These are phyloP conservation scores for Fraxinus quadrangulata DNA, from an alignment of 257 asterid genomes.

Conservation along the genomic window DNA sequence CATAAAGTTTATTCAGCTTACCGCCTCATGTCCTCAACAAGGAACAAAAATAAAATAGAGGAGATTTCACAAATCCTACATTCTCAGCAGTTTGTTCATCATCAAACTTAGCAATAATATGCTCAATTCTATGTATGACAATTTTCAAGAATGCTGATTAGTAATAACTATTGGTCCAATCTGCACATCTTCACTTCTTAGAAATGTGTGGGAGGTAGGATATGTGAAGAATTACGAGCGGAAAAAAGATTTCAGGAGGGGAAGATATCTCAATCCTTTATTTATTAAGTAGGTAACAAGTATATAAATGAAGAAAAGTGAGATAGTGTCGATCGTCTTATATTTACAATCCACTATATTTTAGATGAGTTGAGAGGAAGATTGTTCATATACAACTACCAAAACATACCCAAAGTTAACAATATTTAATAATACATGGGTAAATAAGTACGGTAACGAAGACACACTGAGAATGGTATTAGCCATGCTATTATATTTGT, in stretches of 20 bases:
- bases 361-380: background rate
- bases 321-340: background rate
- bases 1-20: background rate
- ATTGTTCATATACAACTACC: background rate
- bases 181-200: background rate
- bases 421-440: background rate
- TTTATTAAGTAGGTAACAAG: background rate
- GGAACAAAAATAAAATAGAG: background rate
- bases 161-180: background rate
- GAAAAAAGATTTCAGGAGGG: background rate
- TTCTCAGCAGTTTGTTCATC: background rate
- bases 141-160: background rate
- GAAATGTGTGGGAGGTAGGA: background rate
- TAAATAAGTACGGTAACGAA: background rate
- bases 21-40: background rate
- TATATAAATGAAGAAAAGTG: background rate
- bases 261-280: background rate
- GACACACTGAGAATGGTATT: background rate
- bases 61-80: background rate
- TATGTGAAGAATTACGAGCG: background rate
- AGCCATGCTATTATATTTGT: background rate
- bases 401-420: background rate
- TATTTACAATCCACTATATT: background rate
- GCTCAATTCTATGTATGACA: background rate
- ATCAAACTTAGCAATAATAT: constrained; percentile 6